phyloP scores from a whole-genome alignment of 768 basidiomycete species.

The Suillus clintonianus region DNA sequence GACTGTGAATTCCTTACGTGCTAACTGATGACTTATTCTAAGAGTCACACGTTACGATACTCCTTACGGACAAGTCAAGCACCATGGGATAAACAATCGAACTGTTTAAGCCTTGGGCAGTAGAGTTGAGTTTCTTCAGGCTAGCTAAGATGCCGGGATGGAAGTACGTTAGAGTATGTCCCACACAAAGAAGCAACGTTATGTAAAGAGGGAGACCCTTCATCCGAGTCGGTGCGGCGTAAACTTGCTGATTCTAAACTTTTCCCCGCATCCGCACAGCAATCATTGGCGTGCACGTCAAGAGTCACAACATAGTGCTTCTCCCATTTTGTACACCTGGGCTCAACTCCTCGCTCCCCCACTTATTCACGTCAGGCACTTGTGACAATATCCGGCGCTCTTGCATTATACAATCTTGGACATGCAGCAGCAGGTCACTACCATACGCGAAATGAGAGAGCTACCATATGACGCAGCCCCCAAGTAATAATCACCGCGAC shows the following conservation, averaged over 20 bases:
- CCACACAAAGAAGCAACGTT: background rate
- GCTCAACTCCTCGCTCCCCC: background rate
- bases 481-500: conserved; percentile 1
- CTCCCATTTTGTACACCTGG: background rate
- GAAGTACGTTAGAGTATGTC: background rate
- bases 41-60: background rate
- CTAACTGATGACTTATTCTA: background rate
- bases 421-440: background rate
- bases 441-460: background rate
- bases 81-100: background rate
- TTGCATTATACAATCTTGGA: background rate
- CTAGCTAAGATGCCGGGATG: background rate
- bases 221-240: background rate
- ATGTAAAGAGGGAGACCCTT: background rate
- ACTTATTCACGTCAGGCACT: background rate
- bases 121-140: background rate
- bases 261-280: conserved; percentile 22
- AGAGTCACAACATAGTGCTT: background rate
- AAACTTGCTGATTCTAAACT: background rate
- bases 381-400: background rate
- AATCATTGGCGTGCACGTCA: conserved; percentile 1
- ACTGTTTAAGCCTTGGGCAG: background rate
- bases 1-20: background rate
- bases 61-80: background rate
- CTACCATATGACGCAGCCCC: background rate